Base-by-base conservation (phyloP, 805 yeast species). In the Blastobotrys attinorum region DNA sequence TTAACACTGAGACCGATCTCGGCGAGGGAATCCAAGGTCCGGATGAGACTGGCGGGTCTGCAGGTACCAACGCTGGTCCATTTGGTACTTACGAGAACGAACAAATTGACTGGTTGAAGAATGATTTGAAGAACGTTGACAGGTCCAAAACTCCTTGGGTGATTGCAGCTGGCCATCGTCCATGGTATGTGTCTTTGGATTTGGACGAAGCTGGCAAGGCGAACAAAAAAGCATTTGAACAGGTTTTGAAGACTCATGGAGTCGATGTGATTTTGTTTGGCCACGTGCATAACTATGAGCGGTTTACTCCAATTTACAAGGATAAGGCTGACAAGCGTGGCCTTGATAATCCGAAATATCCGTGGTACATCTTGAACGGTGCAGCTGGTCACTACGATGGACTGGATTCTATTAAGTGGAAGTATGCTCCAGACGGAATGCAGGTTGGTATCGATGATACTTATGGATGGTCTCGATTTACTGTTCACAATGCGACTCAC, bases 101-200 rank as follows among this genome's bases (percentile, higher is more conserved):
- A 38, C 64, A 60, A 50, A 39, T 51, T 31, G 56, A 53, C 33
- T 60, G 63, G 63, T 54, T 60, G 15, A 46, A 45, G 42, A 37
- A 42, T 11, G 64, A 60, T 44, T 55, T 60, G 32, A 56, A 48
- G 16, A 27, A 45, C 15, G 63, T 60, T 23, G 51, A 60, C 47
- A 49, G 64, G 22, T 41, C 47, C 13, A 40, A 45, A 27, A 60
- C 64, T 15, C 64, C 64, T 3, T 60, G 50, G 61, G 44, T 49
- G 7, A 44, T 47, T 22, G 61, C 49, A 8, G 42, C 49, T 6
- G 62, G 58, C 15, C 63, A 59, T 45, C 50, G 62, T 18, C 63
- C 63, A 8, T 59, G 61, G 62, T 59, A 59, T 39, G 58, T 51
- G n/a, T n/a, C n/a, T n/a, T n/a, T n/a, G n/a, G n/a, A n/a, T n/a